Percentiles rank a stretch among this genome's conserved stretches.
phyloP scores from a whole-genome alignment of 2,329 filamentous ascomycete genomes.

The Pleurostoma richardsiae region DNA sequence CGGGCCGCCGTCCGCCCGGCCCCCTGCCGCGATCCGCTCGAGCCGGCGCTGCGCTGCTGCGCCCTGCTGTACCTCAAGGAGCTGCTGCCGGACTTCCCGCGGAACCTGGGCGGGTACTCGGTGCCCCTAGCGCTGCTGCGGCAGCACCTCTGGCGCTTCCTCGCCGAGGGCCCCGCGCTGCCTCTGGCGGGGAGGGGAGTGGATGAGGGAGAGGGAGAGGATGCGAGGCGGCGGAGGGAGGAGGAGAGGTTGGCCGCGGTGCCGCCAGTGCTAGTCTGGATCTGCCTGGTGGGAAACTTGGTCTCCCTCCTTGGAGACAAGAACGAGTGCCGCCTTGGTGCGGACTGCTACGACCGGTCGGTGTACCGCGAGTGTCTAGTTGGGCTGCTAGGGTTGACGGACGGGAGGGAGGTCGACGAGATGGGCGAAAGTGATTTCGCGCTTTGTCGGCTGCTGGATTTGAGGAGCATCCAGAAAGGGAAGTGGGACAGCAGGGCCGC shows the following conservation, averaged over 20 bases:
- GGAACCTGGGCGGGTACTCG: constrained; percentile 22
- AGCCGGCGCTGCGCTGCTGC: constrained; percentile 21
- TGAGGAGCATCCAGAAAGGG: constrained; percentile 3
- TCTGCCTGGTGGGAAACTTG: constrained; percentile 19
- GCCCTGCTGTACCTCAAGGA: constrained; percentile 24
- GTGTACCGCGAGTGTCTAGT: constrained; percentile 17
- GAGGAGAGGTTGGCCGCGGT: background rate
- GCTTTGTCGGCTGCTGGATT: constrained; percentile 12
- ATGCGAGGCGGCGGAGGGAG: background rate
- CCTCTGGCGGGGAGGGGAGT: background rate
- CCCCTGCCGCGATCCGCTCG: constrained; percentile 10
- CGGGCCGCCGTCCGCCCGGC: constrained; percentile 2
- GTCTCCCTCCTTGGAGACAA: constrained; percentile 16
- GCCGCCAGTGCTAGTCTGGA: constrained; percentile 19
- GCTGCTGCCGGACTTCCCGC: constrained; percentile 22
- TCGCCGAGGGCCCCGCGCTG: background rate
- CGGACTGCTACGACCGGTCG: constrained; percentile 16
- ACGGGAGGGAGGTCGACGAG: constrained; percentile 3
- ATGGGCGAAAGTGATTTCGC: constrained; percentile 14
- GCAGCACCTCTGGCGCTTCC: constrained; percentile 12
- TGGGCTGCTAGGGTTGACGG: constrained; percentile 9
- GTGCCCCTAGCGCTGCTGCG: constrained; percentile 20
- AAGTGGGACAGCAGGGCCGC: constrained; percentile 5
- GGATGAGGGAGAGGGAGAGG: constrained; percentile 3
- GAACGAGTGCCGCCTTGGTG: constrained; percentile 13